Evolutionary conservation across 352 stramenopile species (phyloP).

Genomic region (Phytopythium delawarense): DNA sequence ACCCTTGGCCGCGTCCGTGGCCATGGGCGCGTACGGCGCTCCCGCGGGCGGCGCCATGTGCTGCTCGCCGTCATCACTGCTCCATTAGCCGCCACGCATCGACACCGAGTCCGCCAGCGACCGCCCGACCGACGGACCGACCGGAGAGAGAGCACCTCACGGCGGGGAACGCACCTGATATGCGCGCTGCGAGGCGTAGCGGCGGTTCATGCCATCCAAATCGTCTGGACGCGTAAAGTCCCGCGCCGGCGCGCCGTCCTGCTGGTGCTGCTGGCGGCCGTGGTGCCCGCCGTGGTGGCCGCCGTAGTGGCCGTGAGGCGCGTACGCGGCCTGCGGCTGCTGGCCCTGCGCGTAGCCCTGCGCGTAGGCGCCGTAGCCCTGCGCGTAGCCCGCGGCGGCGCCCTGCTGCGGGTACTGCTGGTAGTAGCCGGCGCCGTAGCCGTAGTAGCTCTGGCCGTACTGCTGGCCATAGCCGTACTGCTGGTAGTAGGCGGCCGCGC

Average conservation of each 20-base stretch:
- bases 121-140: no score
- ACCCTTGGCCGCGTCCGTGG: conserved; percentile 55
- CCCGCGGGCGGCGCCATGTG: conserved; percentile 66
- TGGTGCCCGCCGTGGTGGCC: conserved; percentile 21
- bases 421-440: conserved; percentile 59
- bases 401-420: conserved; percentile 38
- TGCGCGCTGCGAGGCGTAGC: conserved; percentile 69
- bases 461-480: conserved; percentile 38
- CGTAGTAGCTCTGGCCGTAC: conserved; percentile 57
- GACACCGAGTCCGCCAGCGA: neutral
- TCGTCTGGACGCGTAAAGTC: conserved; percentile 79
- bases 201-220: conserved; percentile 71
- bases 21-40: conserved; percentile 62
- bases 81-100: neutral
- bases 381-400: conserved; percentile 26
- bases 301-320: conserved; percentile 34
- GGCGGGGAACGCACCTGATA: conserved; percentile 55
- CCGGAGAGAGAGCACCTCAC: neutral
- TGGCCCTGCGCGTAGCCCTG: conserved; percentile 39
- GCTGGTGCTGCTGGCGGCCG: conserved; percentile 15
- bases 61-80: conserved; percentile 17
- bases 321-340: conserved; percentile 26
- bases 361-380: conserved; percentile 45
- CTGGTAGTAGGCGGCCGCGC: conserved; percentile 45
- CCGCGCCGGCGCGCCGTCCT: conserved; percentile 17